phyloP scores from a whole-genome alignment of 495 filamentous ascomycete species.

The Hypoxylon perforatum region DNA sequence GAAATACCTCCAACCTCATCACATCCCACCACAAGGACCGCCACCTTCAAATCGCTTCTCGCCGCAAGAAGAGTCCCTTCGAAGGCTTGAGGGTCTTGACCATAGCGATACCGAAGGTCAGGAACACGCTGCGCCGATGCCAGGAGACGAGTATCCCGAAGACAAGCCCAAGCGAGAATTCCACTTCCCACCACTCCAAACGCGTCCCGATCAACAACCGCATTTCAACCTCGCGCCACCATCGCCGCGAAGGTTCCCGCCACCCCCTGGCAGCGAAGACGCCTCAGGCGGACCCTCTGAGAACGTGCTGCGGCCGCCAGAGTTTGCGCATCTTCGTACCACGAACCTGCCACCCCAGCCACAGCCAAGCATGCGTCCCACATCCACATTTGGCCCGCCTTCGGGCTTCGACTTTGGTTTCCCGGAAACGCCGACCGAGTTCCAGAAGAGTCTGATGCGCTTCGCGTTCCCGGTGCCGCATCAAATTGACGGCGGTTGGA shows the following conservation, averaged over 20 bases:
- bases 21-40: constrained; percentile 57
- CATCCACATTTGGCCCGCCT: constrained; percentile 58
- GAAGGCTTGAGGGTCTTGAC: constrained; percentile 56
- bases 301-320: constrained; percentile 51
- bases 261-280: constrained; percentile 17
- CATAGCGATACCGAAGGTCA: constrained; percentile 35
- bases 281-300: constrained; percentile 14
- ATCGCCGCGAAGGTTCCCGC: constrained; percentile 47
- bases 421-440: constrained; percentile 77
- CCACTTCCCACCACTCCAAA: constrained; percentile 63
- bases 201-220: constrained; percentile 50
- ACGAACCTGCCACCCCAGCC: constrained; percentile 48
- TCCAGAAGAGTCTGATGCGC: constrained; percentile 85
- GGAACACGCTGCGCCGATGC: constrained; percentile 13
- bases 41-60: constrained; percentile 51
- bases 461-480: constrained; percentile 79
- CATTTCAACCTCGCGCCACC: constrained; percentile 66
- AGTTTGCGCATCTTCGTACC: constrained; percentile 64
- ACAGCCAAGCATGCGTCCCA: constrained; percentile 48
- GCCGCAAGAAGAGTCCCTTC: constrained; percentile 55
- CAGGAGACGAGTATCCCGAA: constrained; percentile 37
- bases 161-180: constrained; percentile 59
- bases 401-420: constrained; percentile 79
- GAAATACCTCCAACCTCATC: constrained; percentile 65
- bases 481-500: constrained; percentile 83